Conservation (phyloP, 2,329 filamentous ascomycete genomes). For the Rhinocladiella mackenziei region DNA sequence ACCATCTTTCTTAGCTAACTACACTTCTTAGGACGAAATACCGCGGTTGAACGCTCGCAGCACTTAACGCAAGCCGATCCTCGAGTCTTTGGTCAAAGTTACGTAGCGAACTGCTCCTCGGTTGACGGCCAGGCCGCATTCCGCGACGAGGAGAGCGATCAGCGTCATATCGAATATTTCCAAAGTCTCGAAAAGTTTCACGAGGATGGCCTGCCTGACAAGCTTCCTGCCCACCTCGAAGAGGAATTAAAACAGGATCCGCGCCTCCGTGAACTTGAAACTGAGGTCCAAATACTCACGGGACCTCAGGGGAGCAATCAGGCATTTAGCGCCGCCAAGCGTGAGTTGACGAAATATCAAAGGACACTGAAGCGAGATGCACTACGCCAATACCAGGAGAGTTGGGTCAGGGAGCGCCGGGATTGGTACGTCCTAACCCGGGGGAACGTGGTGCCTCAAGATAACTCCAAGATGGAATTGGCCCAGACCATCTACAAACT, state of each 20-base stretch:
- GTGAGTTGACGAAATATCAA: not conserved
- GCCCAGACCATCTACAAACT: slow-evolving; percentile 9
- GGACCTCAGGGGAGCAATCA: not conserved
- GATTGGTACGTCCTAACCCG: slow-evolving; percentile 19
- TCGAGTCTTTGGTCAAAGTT: slow-evolving; percentile 18
- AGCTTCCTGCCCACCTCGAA: slow-evolving; percentile 17
- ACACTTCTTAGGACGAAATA: slow-evolving; percentile 5
- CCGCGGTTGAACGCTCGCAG: slow-evolving; percentile 18
- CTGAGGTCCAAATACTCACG: slow-evolving; percentile 5
- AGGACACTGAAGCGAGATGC: not conserved
- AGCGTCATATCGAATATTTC: slow-evolving; percentile 25
- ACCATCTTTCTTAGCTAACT: too few relatives aligned
- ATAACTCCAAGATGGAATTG: slow-evolving; percentile 9
- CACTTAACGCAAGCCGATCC: slow-evolving; percentile 17
- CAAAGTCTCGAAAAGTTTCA: slow-evolving; percentile 22
- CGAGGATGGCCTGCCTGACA: slow-evolving; percentile 16
- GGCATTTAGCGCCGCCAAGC: not conserved
- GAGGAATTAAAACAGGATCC: slow-evolving; percentile 15
- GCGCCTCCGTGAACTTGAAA: slow-evolving; percentile 6
- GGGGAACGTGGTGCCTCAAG: slow-evolving; percentile 13
- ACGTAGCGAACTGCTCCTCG: slow-evolving; percentile 20
- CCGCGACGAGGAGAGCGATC: slow-evolving; percentile 11
- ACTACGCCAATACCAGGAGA: slow-evolving; percentile 16
- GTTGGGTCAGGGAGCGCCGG: slow-evolving; percentile 18
- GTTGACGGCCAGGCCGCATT: slow-evolving; percentile 24